Evolutionary conservation across 345 rosid species (phyloP).

Genomic region (Salix dunnii): DNA sequence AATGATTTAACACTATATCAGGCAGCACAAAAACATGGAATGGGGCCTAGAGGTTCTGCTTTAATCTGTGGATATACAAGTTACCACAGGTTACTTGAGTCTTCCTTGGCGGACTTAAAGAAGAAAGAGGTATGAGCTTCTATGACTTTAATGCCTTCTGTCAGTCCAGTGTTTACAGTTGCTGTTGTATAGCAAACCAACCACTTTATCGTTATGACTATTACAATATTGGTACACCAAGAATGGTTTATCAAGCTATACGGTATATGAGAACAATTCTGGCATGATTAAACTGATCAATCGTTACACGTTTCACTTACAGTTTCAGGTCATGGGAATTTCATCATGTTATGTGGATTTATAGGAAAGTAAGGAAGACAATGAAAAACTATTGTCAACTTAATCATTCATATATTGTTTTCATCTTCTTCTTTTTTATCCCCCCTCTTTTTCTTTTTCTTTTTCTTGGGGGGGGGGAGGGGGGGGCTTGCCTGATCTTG

Average conservation of each 20-base stretch:
- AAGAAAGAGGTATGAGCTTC: slow-evolving; percentile 67
- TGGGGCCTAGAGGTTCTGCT: slow-evolving; percentile 99
- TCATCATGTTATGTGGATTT: not conserved
- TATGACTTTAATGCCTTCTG: not conserved
- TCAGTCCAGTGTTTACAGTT: not conserved
- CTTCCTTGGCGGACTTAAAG: slow-evolving; percentile 79
- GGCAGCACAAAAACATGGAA: slow-evolving; percentile 85
- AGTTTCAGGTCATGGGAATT: not conserved
- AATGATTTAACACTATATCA: slow-evolving; percentile 24
- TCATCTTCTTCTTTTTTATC: too few relatives aligned
- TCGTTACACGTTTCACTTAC: not conserved
- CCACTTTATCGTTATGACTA: not conserved
- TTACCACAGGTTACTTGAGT: slow-evolving; percentile 76
- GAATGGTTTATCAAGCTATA: too few relatives aligned
- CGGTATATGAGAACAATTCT: too few relatives aligned
- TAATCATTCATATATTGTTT: not conserved
- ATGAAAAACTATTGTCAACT: not conserved
- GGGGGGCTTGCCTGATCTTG: not conserved
- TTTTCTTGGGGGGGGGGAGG: too few relatives aligned
- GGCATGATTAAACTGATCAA: not conserved
- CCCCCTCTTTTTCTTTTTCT: too few relatives aligned
- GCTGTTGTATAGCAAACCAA: not conserved
- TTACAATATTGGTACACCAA: not conserved
- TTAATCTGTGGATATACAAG: slow-evolving; percentile 88
- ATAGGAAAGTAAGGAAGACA: not conserved